Evolutionary conservation across 2,329 filamentous ascomycete genomes (phyloP).

Genomic region (Clonostachys solani): DNA sequence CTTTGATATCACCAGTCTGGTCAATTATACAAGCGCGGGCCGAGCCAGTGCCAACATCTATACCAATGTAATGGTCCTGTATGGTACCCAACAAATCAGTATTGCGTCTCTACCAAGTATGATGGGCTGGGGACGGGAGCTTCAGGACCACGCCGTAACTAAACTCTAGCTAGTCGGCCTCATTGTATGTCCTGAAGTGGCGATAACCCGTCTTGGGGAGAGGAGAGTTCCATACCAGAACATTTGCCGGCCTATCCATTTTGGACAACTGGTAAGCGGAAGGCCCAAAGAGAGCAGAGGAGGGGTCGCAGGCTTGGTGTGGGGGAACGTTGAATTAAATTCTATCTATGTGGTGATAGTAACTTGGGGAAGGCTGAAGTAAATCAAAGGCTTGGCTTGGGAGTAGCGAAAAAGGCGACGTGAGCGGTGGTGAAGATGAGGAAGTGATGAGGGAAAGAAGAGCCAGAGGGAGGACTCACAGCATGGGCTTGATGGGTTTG

Average conservation of each 20-base stretch:
- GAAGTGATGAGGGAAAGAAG: slow-evolving; percentile 2
- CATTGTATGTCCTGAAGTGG: not conserved
- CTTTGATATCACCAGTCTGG: slow-evolving; percentile 80
- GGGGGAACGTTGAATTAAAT: not conserved
- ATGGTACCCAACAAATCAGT: not conserved
- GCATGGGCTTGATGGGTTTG: slow-evolving; percentile 29
- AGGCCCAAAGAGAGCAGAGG: not conserved
- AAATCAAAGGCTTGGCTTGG: not conserved
- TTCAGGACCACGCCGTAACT: not conserved
- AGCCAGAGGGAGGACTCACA: slow-evolving; percentile 19
- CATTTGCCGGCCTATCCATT: slow-evolving; percentile 20
- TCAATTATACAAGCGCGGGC: slow-evolving; percentile 96
- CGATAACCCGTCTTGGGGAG: not conserved
- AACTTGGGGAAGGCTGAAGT: not conserved
- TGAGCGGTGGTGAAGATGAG: not conserved
- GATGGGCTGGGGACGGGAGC: not conserved
- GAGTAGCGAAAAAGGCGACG: not conserved
- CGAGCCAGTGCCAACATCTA: slow-evolving; percentile 95
- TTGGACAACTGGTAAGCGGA: not conserved
- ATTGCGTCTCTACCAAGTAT: not conserved
- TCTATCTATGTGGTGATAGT: not conserved
- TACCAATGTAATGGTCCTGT: slow-evolving; percentile 68
- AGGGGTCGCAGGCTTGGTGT: not conserved
- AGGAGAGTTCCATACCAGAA: slow-evolving; percentile 17
- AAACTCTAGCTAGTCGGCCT: too few species aligned